phyloP scores from a whole-genome alignment of 768 basidiomycete genomes.

The Tremella fuciformis region DNA sequence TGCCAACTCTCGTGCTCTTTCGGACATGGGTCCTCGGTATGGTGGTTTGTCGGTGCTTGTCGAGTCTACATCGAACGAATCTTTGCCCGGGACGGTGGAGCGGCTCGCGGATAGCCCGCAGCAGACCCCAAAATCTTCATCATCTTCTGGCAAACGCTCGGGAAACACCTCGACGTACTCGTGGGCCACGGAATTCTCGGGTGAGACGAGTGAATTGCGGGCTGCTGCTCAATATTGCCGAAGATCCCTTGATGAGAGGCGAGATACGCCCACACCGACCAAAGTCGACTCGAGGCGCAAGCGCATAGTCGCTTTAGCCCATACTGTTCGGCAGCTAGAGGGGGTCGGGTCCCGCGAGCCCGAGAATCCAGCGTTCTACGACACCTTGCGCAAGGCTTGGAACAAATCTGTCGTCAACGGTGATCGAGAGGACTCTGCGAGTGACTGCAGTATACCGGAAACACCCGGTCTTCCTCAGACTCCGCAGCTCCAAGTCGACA shows the following conservation, averaged over 20 bases:
- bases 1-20: not conserved
- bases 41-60: not conserved
- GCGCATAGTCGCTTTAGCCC: slow-evolving; percentile 37
- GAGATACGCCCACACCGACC: slow-evolving; percentile 20
- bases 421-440: not conserved
- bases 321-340: slow-evolving; percentile 41
- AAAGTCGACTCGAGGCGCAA: slow-evolving; percentile 26
- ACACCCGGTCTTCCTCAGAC: not conserved
- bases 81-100: not conserved
- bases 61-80: not conserved
- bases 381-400: slow-evolving; percentile 34
- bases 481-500: not conserved
- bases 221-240: slow-evolving; percentile 37
- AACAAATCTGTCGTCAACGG: slow-evolving; percentile 14
- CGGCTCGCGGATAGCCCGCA: not conserved
- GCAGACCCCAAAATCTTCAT: not conserved
- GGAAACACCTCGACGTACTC: slow-evolving; percentile 34
- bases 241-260: not conserved
- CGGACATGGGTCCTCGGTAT: not conserved
- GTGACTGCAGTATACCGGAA: not conserved
- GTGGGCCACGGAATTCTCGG: slow-evolving; percentile 41
- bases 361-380: slow-evolving; percentile 39
- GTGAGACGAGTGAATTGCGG: slow-evolving; percentile 38
- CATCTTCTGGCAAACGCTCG: slow-evolving; percentile 10
- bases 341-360: slow-evolving; percentile 35